These are phyloP conservation scores for Talaromyces sp. DNA, from an alignment of 2,329 filamentous ascomycete species.

Conservation along the genomic window DNA sequence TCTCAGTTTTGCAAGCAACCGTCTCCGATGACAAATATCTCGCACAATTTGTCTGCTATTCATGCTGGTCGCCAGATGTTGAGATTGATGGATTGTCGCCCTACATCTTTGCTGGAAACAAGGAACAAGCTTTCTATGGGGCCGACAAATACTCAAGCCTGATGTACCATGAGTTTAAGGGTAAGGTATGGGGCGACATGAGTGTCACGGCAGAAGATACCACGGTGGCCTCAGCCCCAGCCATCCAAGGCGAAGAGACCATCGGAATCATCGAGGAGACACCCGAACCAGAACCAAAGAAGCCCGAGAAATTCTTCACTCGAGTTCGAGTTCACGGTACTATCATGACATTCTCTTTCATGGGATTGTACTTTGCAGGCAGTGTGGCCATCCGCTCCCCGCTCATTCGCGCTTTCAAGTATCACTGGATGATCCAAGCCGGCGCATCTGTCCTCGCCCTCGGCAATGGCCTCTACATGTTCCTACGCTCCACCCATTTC, in stretches of 20 bases:
- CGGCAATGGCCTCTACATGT: slow-evolving; percentile 21
- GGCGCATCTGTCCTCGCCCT: slow-evolving; percentile 20
- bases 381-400: slow-evolving; percentile 20
- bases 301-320: slow-evolving; percentile 3
- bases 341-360: slow-evolving; percentile 22
- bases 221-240: slow-evolving; percentile 4
- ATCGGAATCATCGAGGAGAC: slow-evolving; percentile 10
- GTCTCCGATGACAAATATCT: slow-evolving; percentile 46
- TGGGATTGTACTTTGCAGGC: slow-evolving; percentile 21
- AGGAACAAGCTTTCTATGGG: slow-evolving; percentile 42
- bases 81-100: slow-evolving; percentile 48
- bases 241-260: slow-evolving; percentile 14
- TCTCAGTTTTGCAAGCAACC: slow-evolving; percentile 48
- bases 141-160: slow-evolving; percentile 47
- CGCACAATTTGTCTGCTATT: slow-evolving; percentile 53
- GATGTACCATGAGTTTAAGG: slow-evolving; percentile 55
- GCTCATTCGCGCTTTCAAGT: slow-evolving; percentile 18
- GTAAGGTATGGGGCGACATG: slow-evolving; percentile 28
- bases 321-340: slow-evolving; percentile 21
- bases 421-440: slow-evolving; percentile 23
- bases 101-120: slow-evolving; percentile 59
- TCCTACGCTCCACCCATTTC: slow-evolving; percentile 17
- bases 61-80: slow-evolving; percentile 53
- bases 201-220: slow-evolving; percentile 1
- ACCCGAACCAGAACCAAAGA: not conserved